Percentiles rank a stretch among this genome's conserved stretches.
Evolutionary conservation across 1,284 basidiomycete genomes (phyloP).

Genomic region (Amanita bisporigera): DNA sequence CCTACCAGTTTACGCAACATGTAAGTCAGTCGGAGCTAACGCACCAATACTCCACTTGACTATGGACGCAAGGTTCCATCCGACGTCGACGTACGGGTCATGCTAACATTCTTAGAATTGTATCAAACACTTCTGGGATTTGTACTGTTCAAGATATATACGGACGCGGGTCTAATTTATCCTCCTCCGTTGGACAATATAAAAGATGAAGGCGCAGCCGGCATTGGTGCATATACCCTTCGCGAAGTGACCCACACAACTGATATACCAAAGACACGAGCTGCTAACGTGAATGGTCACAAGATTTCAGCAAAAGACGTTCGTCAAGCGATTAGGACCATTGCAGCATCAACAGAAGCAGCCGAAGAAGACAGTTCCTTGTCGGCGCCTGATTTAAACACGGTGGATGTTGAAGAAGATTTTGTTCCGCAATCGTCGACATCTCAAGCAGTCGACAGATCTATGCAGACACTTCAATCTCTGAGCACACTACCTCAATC

Average conservation of each 20-base stretch:
- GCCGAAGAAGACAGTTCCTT: constrained; percentile 50
- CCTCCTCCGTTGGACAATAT: constrained; percentile 88
- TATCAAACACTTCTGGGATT: constrained; percentile 98
- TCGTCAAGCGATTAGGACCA: constrained; percentile 73
- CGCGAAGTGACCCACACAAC: constrained; percentile 37
- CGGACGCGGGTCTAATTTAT: constrained; percentile 93
- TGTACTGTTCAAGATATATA: constrained; percentile 97
- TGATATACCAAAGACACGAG: constrained; percentile 30
- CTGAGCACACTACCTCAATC: constrained; percentile 64
- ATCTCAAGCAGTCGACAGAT: constrained; percentile 56
- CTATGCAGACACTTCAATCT: constrained; percentile 82
- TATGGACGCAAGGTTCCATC: constrained; percentile 73
- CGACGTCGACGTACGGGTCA: constrained; percentile 98
- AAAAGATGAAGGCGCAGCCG: constrained; percentile 89
- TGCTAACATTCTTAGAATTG: constrained; percentile 98
- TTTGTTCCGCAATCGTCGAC: constrained; percentile 72
- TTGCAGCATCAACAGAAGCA: constrained; percentile 48
- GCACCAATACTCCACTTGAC: neutral
- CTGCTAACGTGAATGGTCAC: constrained; percentile 59
- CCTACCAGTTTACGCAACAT: constrained; percentile 97
- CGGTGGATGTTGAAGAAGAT: constrained; percentile 66
- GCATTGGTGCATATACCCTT: constrained; percentile 85
- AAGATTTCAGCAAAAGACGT: constrained; percentile 73
- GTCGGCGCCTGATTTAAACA: constrained; percentile 41
- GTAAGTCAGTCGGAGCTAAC: constrained; percentile 51